These are phyloP conservation scores for Carpinus fangiana DNA, from an alignment of 306 rosid genomes.

Conservation along the genomic window DNA sequence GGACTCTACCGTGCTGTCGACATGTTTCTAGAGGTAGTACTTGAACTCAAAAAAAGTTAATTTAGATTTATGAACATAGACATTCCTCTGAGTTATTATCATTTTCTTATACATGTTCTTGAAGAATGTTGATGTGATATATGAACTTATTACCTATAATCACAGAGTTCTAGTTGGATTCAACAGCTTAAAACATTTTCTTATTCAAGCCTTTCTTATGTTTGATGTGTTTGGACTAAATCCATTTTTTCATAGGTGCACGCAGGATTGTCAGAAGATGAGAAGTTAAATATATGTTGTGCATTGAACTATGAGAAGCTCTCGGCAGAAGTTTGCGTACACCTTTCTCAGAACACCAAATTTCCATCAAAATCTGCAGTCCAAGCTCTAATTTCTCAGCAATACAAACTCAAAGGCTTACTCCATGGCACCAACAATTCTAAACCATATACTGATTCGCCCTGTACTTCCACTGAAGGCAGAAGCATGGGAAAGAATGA, in stretches of 20 bases:
- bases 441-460: constrained; percentile 40
- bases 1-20: constrained; percentile 77
- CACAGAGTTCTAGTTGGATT: neutral
- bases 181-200: neutral
- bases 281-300: constrained; percentile 66
- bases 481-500: constrained; percentile 44
- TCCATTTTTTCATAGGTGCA: constrained; percentile 60
- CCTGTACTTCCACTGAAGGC: constrained; percentile 33
- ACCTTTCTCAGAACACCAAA: constrained; percentile 60
- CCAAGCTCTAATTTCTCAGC: constrained; percentile 60
- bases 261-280: constrained; percentile 71
- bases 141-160: neutral
- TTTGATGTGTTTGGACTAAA: constrained; percentile 25
- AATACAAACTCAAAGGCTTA: constrained; percentile 61
- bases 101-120: neutral
- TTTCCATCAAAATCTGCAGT: constrained; percentile 71
- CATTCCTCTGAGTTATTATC: neutral
- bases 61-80: too few species aligned
- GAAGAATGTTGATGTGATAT: constrained; percentile 4
- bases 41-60: constrained; percentile 3
- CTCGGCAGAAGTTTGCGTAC: constrained; percentile 60
- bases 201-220: constrained; percentile 3
- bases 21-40: constrained; percentile 82
- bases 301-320: constrained; percentile 75
- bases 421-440: constrained; percentile 42